A percentile compares a stretch with the other conserved stretches of the same genome.
These are phyloP conservation scores for Cyberlindnera samutprakarnensis DNA, from an alignment of 805 yeast species.

Conservation along the genomic window DNA sequence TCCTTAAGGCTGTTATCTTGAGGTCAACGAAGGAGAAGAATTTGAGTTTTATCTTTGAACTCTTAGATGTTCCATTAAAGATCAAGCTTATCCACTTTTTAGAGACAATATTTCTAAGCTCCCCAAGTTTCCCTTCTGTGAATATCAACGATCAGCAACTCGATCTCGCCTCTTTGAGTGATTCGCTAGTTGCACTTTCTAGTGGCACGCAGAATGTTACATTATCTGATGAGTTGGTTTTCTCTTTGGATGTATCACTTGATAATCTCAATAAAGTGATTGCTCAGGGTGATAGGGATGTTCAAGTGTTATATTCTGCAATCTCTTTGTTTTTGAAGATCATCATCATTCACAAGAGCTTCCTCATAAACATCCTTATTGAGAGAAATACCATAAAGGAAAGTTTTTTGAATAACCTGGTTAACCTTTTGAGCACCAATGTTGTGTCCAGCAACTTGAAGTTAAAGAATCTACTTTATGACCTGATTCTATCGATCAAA, in stretches of 20 bases:
- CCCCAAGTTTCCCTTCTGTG: conserved; percentile 31
- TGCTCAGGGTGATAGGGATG: conserved; percentile 11
- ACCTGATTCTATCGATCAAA: conserved; percentile 49
- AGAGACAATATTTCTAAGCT: conserved; percentile 34
- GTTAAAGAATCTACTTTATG: conserved; percentile 50
- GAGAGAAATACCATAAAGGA: conserved; percentile 37
- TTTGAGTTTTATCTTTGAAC: conserved; percentile 27
- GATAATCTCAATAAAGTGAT: conserved; percentile 28
- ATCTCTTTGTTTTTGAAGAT: conserved; percentile 46
- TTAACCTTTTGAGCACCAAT: conserved; percentile 36
- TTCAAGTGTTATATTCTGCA: conserved; percentile 18
- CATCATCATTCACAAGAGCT: conserved; percentile 48
- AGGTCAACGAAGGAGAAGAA: background rate
- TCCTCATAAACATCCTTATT: conserved; percentile 38
- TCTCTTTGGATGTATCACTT: conserved; percentile 31
- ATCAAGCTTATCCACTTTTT: conserved; percentile 27
- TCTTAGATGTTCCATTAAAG: conserved; percentile 27
- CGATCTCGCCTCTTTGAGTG: conserved; percentile 11
- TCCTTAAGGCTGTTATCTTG: conserved; percentile 13
- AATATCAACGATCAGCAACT: conserved; percentile 7
- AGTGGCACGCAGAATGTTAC: conserved; percentile 7
- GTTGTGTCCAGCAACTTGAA: conserved; percentile 39
- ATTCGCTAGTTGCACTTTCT: conserved; percentile 15
- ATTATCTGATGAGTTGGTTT: conserved; percentile 30
- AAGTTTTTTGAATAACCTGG: conserved; percentile 39